Evolutionary conservation across 352 stramenopile genomes (phyloP), one percentile per base, ranked within the genome.

Genomic region (Phytophthora brassicae): DNA sequence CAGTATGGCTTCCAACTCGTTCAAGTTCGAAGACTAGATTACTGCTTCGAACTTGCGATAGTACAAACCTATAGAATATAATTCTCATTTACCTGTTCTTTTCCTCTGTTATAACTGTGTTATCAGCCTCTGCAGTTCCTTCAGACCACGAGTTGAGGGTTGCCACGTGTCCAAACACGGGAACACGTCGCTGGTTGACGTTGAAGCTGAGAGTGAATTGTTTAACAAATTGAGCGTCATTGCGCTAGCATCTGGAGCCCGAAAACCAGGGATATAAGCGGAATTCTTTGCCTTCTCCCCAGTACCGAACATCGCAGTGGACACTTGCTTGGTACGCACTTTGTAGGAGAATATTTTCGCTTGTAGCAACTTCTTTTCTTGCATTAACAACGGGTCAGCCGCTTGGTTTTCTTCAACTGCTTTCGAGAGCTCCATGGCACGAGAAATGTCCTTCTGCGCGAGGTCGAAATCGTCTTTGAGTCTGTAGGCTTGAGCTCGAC

Each of bases 1-100:
- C 64, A 90, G 86, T 47, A 92, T 98, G 81, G 88, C 69, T 5
- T 97, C 89, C 55, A 97, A 98, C 72, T 97, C 88, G 69, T 96
- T 91, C 80, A 98, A 98, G 82, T 98, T 97, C 62, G 85, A 96
- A 8, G 69, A 81, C 24, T 68, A 68, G 44, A 64, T 20, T 19
- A 8, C 49, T 19, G n/a, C 38, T 29, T 35, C 44, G 24, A 6
- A 54, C 23, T 31, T 42, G 54, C 35, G 31, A 65, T 45, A 36
- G 46, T 39, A 51, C 49, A 67, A 72, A 59, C 60, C 53, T 70
- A 78, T 78, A 78, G 66, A 78, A 75, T 75, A 75, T 62, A 77
- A 55, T 53, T 67, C 55, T 64, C 42, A 9, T 38, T 65, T 64
- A 49, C 43, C 19, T 66, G 39, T 56, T 57, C 24, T 22, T 39